Conservation (phyloP, 768 basidiomycete genomes). For the Suillus discolor region DNA sequence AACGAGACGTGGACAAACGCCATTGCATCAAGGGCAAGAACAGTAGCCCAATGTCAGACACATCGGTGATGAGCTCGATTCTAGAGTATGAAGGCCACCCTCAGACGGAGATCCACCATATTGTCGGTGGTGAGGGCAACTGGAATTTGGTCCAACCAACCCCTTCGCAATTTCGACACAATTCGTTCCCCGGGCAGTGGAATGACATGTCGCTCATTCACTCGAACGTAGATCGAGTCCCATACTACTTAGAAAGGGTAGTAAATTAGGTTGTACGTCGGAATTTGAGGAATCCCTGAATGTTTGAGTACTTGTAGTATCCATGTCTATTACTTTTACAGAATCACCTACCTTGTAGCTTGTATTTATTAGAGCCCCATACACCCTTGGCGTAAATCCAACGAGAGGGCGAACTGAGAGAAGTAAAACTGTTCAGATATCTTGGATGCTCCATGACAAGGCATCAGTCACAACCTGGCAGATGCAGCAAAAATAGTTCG, state of each 20-base stretch:
- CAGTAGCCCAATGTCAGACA: conserved; percentile 2
- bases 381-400: neutral
- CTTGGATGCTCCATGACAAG: neutral
- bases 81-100: neutral
- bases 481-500: neutral
- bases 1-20: conserved; percentile 5
- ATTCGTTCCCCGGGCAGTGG: neutral
- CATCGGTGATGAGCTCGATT: conserved; percentile 2
- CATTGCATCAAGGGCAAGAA: neutral
- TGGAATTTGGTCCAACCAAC: conserved; percentile 4
- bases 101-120: neutral
- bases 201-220: neutral
- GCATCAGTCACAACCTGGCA: neutral
- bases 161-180: neutral
- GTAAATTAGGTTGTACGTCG: neutral
- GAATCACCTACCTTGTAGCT: neutral
- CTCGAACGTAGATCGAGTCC: conserved; percentile 1
- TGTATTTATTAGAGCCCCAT: neutral
- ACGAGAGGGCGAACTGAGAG: neutral
- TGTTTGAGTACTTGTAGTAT: neutral
- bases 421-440: neutral
- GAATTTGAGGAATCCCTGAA: neutral
- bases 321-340: neutral
- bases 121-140: neutral
- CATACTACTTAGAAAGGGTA: conserved; percentile 5